These are phyloP conservation scores for Phaeotremella skinneri DNA, from an alignment of 768 basidiomycete species.

Conservation along the genomic window DNA sequence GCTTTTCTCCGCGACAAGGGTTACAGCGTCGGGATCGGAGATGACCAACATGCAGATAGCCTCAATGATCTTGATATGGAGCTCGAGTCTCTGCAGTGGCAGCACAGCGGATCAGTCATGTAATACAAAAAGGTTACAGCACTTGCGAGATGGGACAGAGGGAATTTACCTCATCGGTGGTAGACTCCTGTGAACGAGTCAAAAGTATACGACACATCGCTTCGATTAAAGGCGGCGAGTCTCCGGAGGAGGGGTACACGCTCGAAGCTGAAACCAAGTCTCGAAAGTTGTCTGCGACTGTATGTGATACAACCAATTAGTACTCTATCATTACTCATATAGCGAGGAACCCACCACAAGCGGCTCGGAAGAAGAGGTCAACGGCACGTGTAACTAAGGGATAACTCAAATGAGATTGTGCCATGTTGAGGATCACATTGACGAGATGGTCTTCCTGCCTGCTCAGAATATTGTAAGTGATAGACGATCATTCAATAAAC, in stretches of 20 bases:
- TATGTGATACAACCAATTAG: not conserved
- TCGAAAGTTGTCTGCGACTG: slow-evolving; percentile 21
- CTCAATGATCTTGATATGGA: slow-evolving; percentile 23
- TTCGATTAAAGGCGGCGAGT: slow-evolving; percentile 28
- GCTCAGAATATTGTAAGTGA: too few relatives aligned
- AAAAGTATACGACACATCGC: slow-evolving; percentile 19
- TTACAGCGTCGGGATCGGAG: slow-evolving; percentile 38
- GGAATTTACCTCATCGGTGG: not conserved
- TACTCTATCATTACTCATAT: not conserved
- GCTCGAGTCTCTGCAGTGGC: slow-evolving; percentile 5
- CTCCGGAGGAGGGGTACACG: not conserved
- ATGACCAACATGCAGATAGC: slow-evolving; percentile 33
- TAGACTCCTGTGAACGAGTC: slow-evolving; percentile 2
- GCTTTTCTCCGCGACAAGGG: slow-evolving; percentile 34
- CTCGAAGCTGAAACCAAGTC: slow-evolving; percentile 18
- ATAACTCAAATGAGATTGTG: not conserved
- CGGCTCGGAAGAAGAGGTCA: slow-evolving; percentile 26
- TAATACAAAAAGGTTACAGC: too few relatives aligned
- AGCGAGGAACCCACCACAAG: slow-evolving; percentile 20
- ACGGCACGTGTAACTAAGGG: slow-evolving; percentile 13
- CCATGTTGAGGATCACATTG: slow-evolving; percentile 15
- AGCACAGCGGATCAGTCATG: too few relatives aligned
- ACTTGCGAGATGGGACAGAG: not conserved
- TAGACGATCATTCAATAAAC: not conserved
- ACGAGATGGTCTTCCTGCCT: slow-evolving; percentile 29